A percentile compares a stretch with the other conserved stretches of the same genome.
Conservation (phyloP, 257 asterid species). For the Jacaranda mimosifolia region DNA sequence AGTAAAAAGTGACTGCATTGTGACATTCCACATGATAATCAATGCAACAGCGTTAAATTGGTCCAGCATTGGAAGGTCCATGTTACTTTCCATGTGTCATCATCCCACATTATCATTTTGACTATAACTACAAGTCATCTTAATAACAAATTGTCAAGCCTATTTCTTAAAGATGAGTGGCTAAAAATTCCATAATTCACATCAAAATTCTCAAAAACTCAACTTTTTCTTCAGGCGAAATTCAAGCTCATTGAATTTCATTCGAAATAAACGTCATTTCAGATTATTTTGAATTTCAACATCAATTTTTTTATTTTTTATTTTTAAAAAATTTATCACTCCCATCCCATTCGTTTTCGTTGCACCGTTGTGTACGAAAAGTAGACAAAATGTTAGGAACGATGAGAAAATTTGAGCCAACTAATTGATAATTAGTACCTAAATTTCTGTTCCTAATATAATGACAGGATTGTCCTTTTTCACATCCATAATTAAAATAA, state of each 20-base stretch:
- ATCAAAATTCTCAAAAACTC: too few species aligned
- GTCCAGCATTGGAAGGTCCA: slow-evolving; percentile 21
- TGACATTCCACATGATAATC: slow-evolving; percentile 34
- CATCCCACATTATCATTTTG: too few species aligned
- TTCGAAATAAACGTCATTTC: background rate
- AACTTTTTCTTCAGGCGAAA: too few species aligned
- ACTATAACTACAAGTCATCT: too few species aligned
- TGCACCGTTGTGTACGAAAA: background rate
- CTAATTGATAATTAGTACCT: slow-evolving; percentile 3
- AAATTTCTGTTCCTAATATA: slow-evolving; percentile 17
- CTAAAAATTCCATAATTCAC: too few species aligned
- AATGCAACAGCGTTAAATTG: slow-evolving; percentile 27
- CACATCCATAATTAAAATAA: background rate
- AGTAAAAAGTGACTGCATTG: background rate
- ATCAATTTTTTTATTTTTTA: too few species aligned
- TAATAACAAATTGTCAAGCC: too few species aligned
- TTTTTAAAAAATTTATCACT: background rate
- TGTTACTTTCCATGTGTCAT: background rate
- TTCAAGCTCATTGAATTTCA: too few species aligned
- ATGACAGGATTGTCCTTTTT: slow-evolving; percentile 33
- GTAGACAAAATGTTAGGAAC: background rate
- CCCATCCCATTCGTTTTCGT: slow-evolving; percentile 5
- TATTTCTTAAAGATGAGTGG: too few species aligned
- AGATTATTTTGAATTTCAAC: background rate
- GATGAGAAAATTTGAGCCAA: background rate